Evolutionary conservation across 2,329 filamentous ascomycete genomes (phyloP).

Genomic region (Aspergillus brunneoviolaceus): DNA sequence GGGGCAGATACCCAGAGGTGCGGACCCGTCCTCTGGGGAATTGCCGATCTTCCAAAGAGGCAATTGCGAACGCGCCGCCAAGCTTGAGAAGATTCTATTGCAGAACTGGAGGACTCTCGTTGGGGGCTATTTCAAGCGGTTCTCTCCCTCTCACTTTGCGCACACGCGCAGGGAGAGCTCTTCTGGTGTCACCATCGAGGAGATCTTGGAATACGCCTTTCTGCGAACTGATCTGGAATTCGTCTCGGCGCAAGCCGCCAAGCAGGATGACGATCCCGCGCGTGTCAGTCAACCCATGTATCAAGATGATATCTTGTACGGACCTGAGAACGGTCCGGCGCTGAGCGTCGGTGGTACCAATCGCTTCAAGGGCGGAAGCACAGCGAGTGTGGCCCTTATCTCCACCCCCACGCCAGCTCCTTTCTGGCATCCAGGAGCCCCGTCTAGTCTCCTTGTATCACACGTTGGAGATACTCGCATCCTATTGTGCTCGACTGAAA

Average conservation of each 20-base stretch:
- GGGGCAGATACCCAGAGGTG: conserved; percentile 12
- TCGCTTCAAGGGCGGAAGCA: conserved; percentile 91
- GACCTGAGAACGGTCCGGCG: conserved; percentile 50
- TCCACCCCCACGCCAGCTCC: conserved; percentile 88
- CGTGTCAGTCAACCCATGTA: conserved; percentile 77
- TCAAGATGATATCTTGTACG: conserved; percentile 76
- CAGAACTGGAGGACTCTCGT: conserved; percentile 78
- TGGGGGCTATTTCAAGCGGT: conserved; percentile 91
- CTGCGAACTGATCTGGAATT: conserved; percentile 93
- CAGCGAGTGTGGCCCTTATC: conserved; percentile 83
- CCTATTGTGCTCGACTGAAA: conserved; percentile 81
- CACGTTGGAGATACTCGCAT: conserved; percentile 94
- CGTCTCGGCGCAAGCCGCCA: conserved; percentile 80
- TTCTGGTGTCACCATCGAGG: conserved; percentile 45
- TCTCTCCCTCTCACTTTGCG: conserved; percentile 76
- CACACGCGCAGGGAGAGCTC: conserved; percentile 39
- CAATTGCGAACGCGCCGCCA: conserved; percentile 61
- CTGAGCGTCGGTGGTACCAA: conserved; percentile 66
- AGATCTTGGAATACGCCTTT: conserved; percentile 83
- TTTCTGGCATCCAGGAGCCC: conserved; percentile 90
- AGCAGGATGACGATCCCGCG: conserved; percentile 70
- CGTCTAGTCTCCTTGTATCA: conserved; percentile 78
- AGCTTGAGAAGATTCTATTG: conserved; percentile 70
- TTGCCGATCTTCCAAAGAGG: conserved; percentile 54
- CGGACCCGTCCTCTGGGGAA: conserved; percentile 21